Evolutionary conservation across 2,329 filamentous ascomycete species (phyloP), one percentile per base, ranked within the genome.

Genomic region (Ilyonectria mors-panacis): DNA sequence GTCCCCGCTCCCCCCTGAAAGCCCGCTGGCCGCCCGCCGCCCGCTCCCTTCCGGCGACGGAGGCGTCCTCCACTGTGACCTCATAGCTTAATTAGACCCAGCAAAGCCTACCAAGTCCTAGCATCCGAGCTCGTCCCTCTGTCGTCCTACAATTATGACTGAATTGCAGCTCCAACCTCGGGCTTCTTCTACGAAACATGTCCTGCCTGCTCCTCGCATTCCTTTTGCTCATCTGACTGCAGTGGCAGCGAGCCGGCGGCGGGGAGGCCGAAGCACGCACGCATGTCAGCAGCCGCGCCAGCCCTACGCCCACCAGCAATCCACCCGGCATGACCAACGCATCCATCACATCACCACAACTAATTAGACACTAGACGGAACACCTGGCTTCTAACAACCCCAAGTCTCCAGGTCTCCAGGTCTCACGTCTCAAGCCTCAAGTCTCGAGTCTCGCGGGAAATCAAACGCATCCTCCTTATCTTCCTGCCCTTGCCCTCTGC

Each of bases 221-320:
- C 12, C 26, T 13, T 62, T 23, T 44, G 48, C 58, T 65, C 33
- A 58, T 56, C 63, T 65, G 63, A 65, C 63, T 60, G 44, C 63
- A 56, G 42, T 10, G 58, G 50, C 63, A 56, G 48, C 48, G 39
- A 65, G 59, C 30, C 15, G 13, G 42, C 23, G 47, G 63, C 63
- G 63, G 63, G 26, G 57, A 60, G 42, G 35, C 63, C 63, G 63
- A 65, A 26, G 26, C 26, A 33, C n/a, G 44, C 63, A 60, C 35
- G 50, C 57, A 56, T 65, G 63, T 65, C 56, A 60, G 63, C 63
- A 42, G 50, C 56, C 62, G 54, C 58, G 47, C 63, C 57, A 60
- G 57, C 63, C 63, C 63, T 60, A 65, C 57, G 61, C 54, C 47
- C 37, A 55, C 42, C n/a, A 37, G 8, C 17, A 55, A 3, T 6